These are phyloP conservation scores for Plenodomus lindquistii DNA, from an alignment of 2,329 filamentous ascomycete species.

Conservation along the genomic window DNA sequence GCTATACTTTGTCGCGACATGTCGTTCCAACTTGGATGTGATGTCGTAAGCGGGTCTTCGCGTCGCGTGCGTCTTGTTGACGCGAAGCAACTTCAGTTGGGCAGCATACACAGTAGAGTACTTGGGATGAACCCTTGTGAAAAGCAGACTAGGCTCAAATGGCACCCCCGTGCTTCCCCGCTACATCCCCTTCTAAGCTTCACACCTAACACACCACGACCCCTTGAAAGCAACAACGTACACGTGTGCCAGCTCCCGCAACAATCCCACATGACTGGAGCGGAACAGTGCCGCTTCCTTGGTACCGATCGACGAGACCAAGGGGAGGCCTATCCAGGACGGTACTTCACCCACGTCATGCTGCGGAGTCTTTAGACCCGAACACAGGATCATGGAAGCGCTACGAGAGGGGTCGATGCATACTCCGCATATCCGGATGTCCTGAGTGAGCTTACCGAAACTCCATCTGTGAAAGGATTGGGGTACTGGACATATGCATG, in stretches of 20 bases:
- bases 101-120: too few relatives aligned
- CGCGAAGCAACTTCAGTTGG: background rate
- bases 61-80: conserved; percentile 11
- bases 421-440: conserved; percentile 29
- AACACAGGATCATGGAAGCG: conserved; percentile 6
- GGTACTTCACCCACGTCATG: conserved; percentile 8
- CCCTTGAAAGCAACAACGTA: conserved; percentile 3
- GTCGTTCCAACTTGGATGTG: conserved; percentile 6
- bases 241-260: too few relatives aligned
- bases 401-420: conserved; percentile 31
- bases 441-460: conserved; percentile 6
- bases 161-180: conserved; percentile 24
- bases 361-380: conserved; percentile 2
- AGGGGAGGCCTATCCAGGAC: too few relatives aligned
- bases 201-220: background rate
- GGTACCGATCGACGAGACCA: too few relatives aligned
- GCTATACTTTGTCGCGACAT: conserved; percentile 58
- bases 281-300: conserved; percentile 3
- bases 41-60: conserved; percentile 7
- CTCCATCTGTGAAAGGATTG: conserved; percentile 6
- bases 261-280: background rate
- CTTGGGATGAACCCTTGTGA: conserved; percentile 18
- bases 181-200: conserved; percentile 5
- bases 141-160: background rate
- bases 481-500: conserved; percentile 10